These are phyloP conservation scores for Xerocomus brunneocitrinus DNA, from an alignment of 768 basidiomycete species.

Conservation along the genomic window DNA sequence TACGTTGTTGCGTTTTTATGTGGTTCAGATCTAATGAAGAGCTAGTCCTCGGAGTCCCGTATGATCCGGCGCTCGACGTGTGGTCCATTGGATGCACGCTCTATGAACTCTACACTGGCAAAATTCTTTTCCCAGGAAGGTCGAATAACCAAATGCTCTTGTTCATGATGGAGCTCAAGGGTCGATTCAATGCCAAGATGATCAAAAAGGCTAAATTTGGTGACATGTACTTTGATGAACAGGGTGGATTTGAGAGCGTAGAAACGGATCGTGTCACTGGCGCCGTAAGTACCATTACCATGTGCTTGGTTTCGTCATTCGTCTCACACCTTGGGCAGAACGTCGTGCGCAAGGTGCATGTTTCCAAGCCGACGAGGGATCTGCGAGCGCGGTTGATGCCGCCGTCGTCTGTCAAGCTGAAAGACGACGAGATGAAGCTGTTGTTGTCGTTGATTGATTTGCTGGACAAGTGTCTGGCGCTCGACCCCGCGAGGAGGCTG, in stretches of 20 bases:
- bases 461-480: constrained; percentile 81
- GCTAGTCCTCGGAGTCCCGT: constrained; percentile 89
- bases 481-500: constrained; percentile 84
- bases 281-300: constrained; percentile 53
- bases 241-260: constrained; percentile 78
- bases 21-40: constrained; percentile 13
- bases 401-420: constrained; percentile 67
- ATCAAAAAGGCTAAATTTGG: constrained; percentile 94
- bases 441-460: constrained; percentile 81
- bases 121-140: constrained; percentile 94
- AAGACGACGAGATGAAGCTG: constrained; percentile 84
- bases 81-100: constrained; percentile 98
- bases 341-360: constrained; percentile 71
- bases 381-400: constrained; percentile 81
- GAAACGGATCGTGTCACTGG: constrained; percentile 84
- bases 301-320: constrained; percentile 5
- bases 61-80: constrained; percentile 89
- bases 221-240: constrained; percentile 89
- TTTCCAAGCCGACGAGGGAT: constrained; percentile 80
- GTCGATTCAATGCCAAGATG: constrained; percentile 88
- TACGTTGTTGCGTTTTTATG: constrained; percentile 36
- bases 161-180: constrained; percentile 97
- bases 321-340: constrained; percentile 50
- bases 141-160: constrained; percentile 98
- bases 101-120: constrained; percentile 93